phyloP scores from a whole-genome alignment of 139 green algal species.

The Chlamydomonas schloesseri region DNA sequence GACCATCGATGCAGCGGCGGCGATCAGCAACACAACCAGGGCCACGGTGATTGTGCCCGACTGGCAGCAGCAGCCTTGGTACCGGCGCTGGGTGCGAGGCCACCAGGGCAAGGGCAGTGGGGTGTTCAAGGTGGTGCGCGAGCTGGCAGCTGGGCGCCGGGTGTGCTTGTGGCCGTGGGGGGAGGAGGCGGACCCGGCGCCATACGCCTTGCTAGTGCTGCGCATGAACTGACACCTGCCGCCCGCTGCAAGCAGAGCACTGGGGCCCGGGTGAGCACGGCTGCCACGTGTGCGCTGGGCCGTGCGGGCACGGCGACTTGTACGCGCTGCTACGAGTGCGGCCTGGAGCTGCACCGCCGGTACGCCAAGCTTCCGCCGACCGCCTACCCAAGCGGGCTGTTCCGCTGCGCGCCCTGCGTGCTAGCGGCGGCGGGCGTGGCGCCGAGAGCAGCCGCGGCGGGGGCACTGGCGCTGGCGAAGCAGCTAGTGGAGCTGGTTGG shows the following conservation, averaged over 20 bases:
- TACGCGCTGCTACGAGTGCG: background rate
- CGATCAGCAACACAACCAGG: background rate
- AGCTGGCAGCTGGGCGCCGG: background rate
- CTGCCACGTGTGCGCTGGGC: background rate
- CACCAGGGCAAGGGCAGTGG: background rate
- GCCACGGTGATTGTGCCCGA: slow-evolving; percentile 23
- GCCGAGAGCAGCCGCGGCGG: background rate
- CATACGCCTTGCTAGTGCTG: background rate
- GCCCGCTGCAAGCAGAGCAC: background rate
- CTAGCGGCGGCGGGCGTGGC: background rate
- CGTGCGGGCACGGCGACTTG: background rate
- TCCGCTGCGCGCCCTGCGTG: background rate
- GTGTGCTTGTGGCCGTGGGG: slow-evolving; percentile 5
- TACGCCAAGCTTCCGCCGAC: background rate
- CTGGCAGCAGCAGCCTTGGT: slow-evolving; percentile 12
- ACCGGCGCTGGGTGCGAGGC: background rate
- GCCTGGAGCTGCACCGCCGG: background rate
- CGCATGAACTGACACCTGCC: background rate
- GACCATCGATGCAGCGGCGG: background rate
- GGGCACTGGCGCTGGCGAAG: background rate
- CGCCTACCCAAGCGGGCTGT: background rate
- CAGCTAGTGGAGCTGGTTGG: background rate
- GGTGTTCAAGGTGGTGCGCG: background rate
- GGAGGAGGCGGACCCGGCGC: background rate
- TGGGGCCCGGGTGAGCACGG: background rate